phyloP scores from a whole-genome alignment of 371 early-diverging fungal species.

The Furculomyces boomerangus region DNA sequence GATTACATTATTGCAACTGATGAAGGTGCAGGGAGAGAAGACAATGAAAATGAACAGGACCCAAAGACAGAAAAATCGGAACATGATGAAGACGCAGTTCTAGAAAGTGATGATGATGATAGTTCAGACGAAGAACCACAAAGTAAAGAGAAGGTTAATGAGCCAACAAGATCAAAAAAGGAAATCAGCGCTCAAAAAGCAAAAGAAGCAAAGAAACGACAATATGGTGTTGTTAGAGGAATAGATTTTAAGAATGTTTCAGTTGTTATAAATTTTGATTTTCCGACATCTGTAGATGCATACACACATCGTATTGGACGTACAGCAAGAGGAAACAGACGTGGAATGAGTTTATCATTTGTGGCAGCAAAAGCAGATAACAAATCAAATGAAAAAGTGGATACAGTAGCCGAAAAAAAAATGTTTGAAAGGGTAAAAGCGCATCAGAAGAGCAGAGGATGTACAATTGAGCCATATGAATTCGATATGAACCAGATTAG shows the following conservation, averaged over 20 bases:
- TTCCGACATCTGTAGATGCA: conserved; percentile 73
- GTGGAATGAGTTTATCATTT: conserved; percentile 79
- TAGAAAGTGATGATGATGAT: conserved; percentile 10
- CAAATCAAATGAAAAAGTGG: background rate
- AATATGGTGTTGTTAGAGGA: conserved; percentile 93
- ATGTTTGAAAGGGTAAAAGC: conserved; percentile 41
- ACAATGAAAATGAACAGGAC: conserved; percentile 22
- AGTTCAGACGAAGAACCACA: conserved; percentile 13
- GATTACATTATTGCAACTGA: conserved; percentile 93
- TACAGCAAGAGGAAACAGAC: conserved; percentile 84
- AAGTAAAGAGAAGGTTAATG: conserved; percentile 24
- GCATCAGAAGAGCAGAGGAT: conserved; percentile 32
- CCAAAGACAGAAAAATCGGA: conserved; percentile 14
- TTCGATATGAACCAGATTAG: conserved; percentile 80
- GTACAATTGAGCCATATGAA: conserved; percentile 51
- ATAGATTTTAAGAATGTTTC: conserved; percentile 89
- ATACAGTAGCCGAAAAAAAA: conserved; percentile 31
- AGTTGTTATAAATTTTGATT: conserved; percentile 96
- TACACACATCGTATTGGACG: conserved; percentile 96
- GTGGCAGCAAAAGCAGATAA: conserved; percentile 5
- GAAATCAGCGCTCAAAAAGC: conserved; percentile 9
- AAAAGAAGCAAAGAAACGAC: conserved; percentile 41
- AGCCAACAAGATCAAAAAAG: background rate
- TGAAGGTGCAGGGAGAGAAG: conserved; percentile 50
- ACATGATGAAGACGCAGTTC: conserved; percentile 10